Conservation (phyloP, 116 monocot genomes). For the Cymodocea nodosa region DNA sequence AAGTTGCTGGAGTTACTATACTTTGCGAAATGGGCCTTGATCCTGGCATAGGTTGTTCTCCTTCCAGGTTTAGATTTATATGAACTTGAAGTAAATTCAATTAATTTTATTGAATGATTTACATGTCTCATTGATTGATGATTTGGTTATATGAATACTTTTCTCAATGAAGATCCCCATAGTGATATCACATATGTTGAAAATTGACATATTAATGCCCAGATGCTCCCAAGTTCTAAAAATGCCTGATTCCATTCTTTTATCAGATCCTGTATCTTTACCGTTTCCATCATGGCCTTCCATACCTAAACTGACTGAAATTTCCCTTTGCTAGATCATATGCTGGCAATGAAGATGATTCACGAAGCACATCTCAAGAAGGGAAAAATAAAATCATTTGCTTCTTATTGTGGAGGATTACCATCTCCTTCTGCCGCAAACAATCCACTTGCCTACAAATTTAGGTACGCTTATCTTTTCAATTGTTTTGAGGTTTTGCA, state of each 20-base stretch:
- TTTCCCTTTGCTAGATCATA: constrained; percentile 51
- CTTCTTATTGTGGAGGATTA: constrained; percentile 92
- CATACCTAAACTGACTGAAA: not conserved
- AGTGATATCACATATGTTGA: too few species aligned
- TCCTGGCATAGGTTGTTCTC: constrained; percentile 84
- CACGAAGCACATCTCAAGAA: constrained; percentile 61
- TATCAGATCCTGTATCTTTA: not conserved
- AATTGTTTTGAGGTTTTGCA: not conserved
- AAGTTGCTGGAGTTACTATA: constrained; percentile 61
- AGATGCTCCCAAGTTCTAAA: too few species aligned
- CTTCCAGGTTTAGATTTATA: not conserved
- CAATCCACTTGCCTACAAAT: constrained; percentile 95
- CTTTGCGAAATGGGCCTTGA: constrained; percentile 99
- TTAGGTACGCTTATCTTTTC: constrained; percentile 41
- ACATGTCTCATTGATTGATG: too few species aligned
- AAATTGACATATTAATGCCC: too few species aligned
- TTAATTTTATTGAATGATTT: too few species aligned
- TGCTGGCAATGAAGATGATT: constrained; percentile 99
- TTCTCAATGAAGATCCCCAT: not conserved
- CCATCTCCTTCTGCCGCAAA: constrained; percentile 95
- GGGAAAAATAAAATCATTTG: constrained; percentile 67
- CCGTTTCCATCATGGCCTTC: not conserved
- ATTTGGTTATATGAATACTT: too few species aligned
- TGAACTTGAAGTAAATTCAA: too few species aligned
- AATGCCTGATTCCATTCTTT: too few species aligned